phyloP scores from a whole-genome alignment of 331 rosid genomes.

The Quercus tomentella region DNA sequence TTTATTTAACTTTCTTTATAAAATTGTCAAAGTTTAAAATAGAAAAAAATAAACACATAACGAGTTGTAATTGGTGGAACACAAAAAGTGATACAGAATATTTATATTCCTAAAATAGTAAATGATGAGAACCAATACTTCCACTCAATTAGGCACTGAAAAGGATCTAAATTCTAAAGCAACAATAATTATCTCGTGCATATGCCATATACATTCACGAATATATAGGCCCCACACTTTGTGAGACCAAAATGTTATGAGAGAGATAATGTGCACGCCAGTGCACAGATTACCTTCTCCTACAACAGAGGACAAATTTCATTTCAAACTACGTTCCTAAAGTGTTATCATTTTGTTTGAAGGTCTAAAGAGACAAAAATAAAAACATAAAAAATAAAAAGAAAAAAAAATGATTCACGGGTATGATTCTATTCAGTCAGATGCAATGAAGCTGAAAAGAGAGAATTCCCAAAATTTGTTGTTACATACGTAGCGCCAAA shows the following conservation, averaged over 20 bases:
- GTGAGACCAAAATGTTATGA: too few relatives aligned
- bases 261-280: too few relatives aligned
- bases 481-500: slow-evolving; percentile 1
- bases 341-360: not conserved
- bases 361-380: slow-evolving; percentile 8
- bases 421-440: slow-evolving; percentile 53
- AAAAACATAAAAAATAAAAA: not conserved
- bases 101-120: too few relatives aligned
- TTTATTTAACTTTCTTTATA: too few relatives aligned
- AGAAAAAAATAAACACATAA: too few relatives aligned
- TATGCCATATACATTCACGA: too few relatives aligned
- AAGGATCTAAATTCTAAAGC: not conserved
- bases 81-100: rapidly evolving
- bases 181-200: too few relatives aligned
- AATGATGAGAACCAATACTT: too few relatives aligned
- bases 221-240: too few relatives aligned
- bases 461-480: slow-evolving; percentile 1
- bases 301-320: not conserved
- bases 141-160: too few relatives aligned
- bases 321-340: not conserved
- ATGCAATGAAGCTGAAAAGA: slow-evolving; percentile 23
- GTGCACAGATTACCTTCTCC: too few relatives aligned
- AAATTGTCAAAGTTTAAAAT: too few relatives aligned
- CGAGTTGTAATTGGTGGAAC: rapidly evolving
- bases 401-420: slow-evolving; percentile 56